These are phyloP conservation scores for Daldinia childiae DNA, from an alignment of 495 filamentous ascomycete genomes.

Conservation along the genomic window DNA sequence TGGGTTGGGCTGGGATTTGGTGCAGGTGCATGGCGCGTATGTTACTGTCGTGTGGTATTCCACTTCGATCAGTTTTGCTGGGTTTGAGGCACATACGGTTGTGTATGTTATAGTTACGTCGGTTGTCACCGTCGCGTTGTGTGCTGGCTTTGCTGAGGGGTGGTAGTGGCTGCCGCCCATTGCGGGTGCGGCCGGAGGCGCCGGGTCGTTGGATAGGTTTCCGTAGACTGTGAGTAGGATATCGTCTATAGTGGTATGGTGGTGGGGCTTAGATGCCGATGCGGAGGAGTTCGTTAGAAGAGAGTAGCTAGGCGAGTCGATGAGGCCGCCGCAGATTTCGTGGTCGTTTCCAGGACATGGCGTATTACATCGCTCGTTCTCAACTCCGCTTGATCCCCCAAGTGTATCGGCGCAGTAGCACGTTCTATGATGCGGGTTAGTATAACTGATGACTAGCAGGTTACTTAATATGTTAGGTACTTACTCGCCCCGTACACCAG, in stretches of 20 bases:
- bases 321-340: constrained; percentile 33
- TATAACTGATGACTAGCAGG: neutral
- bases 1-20: neutral
- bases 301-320: neutral
- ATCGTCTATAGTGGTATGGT: neutral
- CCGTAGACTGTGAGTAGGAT: constrained; percentile 38
- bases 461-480: neutral
- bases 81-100: constrained; percentile 44
- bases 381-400: constrained; percentile 62
- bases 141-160: neutral
- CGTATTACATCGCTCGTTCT: constrained; percentile 19
- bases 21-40: constrained; percentile 22
- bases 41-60: constrained; percentile 39
- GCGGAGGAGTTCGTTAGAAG: neutral
- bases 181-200: constrained; percentile 28
- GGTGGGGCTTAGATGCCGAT: neutral
- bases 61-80: constrained; percentile 19
- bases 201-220: constrained; percentile 13
- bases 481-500: constrained; percentile 37
- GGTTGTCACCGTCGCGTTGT: constrained; percentile 20
- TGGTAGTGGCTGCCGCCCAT: constrained; percentile 22
- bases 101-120: constrained; percentile 42
- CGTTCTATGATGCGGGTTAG: constrained; percentile 1
- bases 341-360: constrained; percentile 29
- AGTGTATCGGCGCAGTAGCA: constrained; percentile 62